Conservation (phyloP, 495 filamentous ascomycete species). For the Neurospora discreta region DNA sequence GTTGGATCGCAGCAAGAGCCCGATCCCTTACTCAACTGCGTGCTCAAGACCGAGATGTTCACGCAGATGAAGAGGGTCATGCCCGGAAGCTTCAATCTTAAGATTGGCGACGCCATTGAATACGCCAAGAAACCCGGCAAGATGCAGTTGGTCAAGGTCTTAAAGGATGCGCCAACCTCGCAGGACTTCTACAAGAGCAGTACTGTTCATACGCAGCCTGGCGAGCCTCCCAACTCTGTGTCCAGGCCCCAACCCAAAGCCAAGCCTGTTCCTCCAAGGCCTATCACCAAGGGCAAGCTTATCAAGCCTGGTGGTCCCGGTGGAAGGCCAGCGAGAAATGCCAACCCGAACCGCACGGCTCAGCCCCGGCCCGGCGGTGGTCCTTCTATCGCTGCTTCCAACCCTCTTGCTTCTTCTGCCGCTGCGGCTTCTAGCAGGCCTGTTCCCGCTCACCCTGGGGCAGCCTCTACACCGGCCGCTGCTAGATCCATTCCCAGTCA, state of each 20-base stretch:
- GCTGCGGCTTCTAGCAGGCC: constrained; percentile 33
- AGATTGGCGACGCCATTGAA: constrained; percentile 74
- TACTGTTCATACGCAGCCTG: constrained; percentile 73
- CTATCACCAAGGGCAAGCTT: constrained; percentile 83
- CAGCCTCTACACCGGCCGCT: constrained; percentile 20
- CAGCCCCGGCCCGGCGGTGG: constrained; percentile 27
- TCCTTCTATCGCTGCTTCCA: constrained; percentile 7
- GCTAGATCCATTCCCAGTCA: constrained; percentile 29
- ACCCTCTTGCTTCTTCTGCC: constrained; percentile 3
- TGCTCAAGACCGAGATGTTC: constrained; percentile 96
- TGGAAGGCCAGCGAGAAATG: constrained; percentile 60
- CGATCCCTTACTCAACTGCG: constrained; percentile 81
- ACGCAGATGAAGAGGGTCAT: constrained; percentile 70
- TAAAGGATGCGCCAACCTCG: constrained; percentile 70
- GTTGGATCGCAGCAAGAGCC: constrained; percentile 80
- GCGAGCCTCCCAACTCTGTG: constrained; percentile 72
- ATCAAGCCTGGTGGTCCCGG: constrained; percentile 82
- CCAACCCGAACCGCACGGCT: constrained; percentile 38
- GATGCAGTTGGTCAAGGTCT: constrained; percentile 68
- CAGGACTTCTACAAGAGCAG: constrained; percentile 90
- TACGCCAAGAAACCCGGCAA: constrained; percentile 99
- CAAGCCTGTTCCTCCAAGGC: constrained; percentile 72
- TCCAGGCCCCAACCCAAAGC: constrained; percentile 77
- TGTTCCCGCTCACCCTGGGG: constrained; percentile 34
- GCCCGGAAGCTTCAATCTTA: constrained; percentile 68